Percentiles rank a stretch among this genome's conserved stretches.
Evolutionary conservation across 2,329 filamentous ascomycete species (phyloP).

Genomic region (Ascomycota sp.): DNA sequence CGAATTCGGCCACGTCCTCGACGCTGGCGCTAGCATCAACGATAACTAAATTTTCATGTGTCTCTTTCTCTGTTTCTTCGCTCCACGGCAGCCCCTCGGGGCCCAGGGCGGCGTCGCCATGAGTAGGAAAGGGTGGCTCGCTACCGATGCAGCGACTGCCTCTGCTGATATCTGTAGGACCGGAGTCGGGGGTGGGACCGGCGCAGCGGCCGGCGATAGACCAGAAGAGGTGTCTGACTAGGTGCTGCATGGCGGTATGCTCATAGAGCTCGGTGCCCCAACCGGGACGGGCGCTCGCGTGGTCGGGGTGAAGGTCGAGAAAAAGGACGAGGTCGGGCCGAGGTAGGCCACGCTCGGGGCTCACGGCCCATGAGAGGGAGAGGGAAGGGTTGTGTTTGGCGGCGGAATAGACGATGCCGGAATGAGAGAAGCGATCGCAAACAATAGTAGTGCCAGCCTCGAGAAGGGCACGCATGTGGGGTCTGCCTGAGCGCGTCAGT

Average conservation of each 20-base stretch:
- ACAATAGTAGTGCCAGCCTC: conserved; percentile 50
- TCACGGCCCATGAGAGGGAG: conserved; percentile 55
- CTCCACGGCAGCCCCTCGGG: conserved; percentile 6
- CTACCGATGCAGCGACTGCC: no score
- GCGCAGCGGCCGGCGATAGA: no score
- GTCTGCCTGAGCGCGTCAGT: conserved; percentile 11
- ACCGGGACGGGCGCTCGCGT: conserved; percentile 55
- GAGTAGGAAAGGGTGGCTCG: background rate
- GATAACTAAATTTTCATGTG: conserved; percentile 30
- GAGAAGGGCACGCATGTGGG: conserved; percentile 30
- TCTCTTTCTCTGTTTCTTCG: conserved; percentile 16
- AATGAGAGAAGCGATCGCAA: conserved; percentile 87
- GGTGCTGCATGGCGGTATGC: conserved; percentile 55
- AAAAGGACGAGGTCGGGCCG: conserved; percentile 75
- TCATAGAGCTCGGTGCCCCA: conserved; percentile 84
- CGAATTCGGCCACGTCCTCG: conserved; percentile 28
- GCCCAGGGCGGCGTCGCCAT: conserved; percentile 18
- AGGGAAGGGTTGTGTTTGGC: conserved; percentile 59
- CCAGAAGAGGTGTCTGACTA: conserved; percentile 50
- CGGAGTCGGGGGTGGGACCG: no score
- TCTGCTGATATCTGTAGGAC: no score
- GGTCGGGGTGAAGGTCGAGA: conserved; percentile 53
- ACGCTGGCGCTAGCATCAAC: conserved; percentile 30
- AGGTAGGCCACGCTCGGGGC: conserved; percentile 68
- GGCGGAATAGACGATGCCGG: conserved; percentile 76